Evolutionary conservation across 2,329 filamentous ascomycete species (phyloP).

Genomic region (Aspergillus proliferans): DNA sequence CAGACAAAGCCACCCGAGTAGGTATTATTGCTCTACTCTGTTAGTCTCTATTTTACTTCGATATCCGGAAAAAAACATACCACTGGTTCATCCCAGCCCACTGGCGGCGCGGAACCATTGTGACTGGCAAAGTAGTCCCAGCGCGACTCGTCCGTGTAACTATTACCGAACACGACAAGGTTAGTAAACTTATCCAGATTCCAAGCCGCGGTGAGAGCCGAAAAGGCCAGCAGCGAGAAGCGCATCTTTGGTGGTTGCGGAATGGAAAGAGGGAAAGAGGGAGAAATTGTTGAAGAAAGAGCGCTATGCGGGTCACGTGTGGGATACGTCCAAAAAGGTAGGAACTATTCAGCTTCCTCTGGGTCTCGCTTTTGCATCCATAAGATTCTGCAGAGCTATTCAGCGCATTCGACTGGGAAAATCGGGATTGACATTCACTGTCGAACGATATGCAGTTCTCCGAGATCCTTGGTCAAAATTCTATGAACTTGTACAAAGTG

Average conservation of each 20-base stretch:
- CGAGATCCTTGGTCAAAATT: too few species aligned
- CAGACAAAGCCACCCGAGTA: constrained; percentile 62
- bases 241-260: background rate
- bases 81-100: constrained; percentile 49
- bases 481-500: too few species aligned
- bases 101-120: constrained; percentile 56
- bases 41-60: background rate
- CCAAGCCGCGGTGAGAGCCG: constrained; percentile 9
- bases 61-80: constrained; percentile 21
- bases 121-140: constrained; percentile 56
- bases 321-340: too few species aligned
- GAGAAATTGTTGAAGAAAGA: too few species aligned
- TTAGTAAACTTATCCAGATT: constrained; percentile 50
- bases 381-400: too few species aligned
- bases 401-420: too few species aligned
- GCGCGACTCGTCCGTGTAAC: constrained; percentile 68
- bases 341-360: too few species aligned
- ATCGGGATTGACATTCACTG: too few species aligned
- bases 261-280: background rate
- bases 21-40: constrained; percentile 43
- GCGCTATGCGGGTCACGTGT: too few species aligned
- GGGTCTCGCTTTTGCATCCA: too few species aligned
- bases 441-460: too few species aligned
- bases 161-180: constrained; percentile 66
- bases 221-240: background rate